These are phyloP conservation scores for Hydrangea macrophylla DNA, from an alignment of 148 eudicot genomes.

Conservation along the genomic window DNA sequence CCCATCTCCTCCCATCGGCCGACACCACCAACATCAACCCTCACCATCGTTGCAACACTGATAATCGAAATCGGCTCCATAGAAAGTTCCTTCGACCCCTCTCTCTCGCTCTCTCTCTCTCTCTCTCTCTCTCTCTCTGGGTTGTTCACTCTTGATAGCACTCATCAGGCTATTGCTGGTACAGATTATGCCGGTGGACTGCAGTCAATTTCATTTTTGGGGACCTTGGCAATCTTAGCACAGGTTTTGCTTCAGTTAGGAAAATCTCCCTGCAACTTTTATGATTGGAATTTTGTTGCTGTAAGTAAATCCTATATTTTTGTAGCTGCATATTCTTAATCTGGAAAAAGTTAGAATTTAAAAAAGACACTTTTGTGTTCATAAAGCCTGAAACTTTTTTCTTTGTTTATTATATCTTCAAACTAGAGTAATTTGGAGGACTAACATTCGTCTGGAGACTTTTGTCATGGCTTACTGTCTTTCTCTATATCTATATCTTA, in stretches of 20 bases:
- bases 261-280: constrained; percentile 76
- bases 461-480: too few relatives aligned
- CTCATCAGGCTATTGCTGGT: constrained; percentile 73
- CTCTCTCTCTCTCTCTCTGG: constrained; percentile 43
- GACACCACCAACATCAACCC: too few relatives aligned
- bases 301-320: neutral
- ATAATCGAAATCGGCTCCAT: neutral
- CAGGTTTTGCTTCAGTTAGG: constrained; percentile 99
- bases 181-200: constrained; percentile 52
- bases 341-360: neutral
- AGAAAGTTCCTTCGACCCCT: too few relatives aligned
- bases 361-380: neutral
- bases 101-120: too few relatives aligned
- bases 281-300: constrained; percentile 13
- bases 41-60: too few relatives aligned
- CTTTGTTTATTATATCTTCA: too few relatives aligned
- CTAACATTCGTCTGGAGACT: too few relatives aligned
- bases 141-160: constrained; percentile 50
- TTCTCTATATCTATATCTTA: too few relatives aligned
- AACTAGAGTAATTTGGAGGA: too few relatives aligned
- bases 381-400: neutral
- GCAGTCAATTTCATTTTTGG: constrained; percentile 69
- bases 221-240: constrained; percentile 84
- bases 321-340: neutral
- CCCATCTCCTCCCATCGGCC: too few relatives aligned